These are phyloP conservation scores for Bathelium albidoporum DNA, from an alignment of 495 filamentous ascomycete species.

Conservation along the genomic window DNA sequence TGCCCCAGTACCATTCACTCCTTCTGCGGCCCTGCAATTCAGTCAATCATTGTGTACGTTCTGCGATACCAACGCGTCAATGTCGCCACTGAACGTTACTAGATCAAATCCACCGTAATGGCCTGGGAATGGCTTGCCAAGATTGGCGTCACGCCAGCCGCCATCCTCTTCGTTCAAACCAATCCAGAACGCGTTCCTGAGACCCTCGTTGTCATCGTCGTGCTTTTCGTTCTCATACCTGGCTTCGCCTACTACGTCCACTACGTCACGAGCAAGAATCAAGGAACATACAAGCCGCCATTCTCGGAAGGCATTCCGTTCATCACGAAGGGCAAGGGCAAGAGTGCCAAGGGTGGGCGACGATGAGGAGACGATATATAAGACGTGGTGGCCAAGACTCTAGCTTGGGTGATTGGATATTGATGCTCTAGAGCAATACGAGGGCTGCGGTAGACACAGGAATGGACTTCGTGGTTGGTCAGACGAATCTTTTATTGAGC, in stretches of 20 bases:
- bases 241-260: constrained; percentile 1
- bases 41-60: background rate
- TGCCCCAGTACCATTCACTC: background rate
- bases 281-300: background rate
- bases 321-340: constrained; percentile 4
- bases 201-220: constrained; percentile 2
- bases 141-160: constrained; percentile 2
- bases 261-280: constrained; percentile 5
- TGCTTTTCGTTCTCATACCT: background rate
- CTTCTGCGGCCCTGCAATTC: background rate
- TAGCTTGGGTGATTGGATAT: background rate
- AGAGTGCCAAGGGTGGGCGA: background rate
- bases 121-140: constrained; percentile 1
- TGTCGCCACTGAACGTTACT: background rate
- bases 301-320: constrained; percentile 3
- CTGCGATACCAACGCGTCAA: no score
- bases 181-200: background rate
- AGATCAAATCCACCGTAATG: background rate
- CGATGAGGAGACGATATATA: background rate
- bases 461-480: background rate
- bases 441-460: no score
- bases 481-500: background rate
- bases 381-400: background rate
- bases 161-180: constrained; percentile 3
- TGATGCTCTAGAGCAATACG: background rate